Evolutionary conservation across 2,329 filamentous ascomycete genomes (phyloP), one percentile per base, ranked within the genome.

Genomic region (Trichoderma atroviride): DNA sequence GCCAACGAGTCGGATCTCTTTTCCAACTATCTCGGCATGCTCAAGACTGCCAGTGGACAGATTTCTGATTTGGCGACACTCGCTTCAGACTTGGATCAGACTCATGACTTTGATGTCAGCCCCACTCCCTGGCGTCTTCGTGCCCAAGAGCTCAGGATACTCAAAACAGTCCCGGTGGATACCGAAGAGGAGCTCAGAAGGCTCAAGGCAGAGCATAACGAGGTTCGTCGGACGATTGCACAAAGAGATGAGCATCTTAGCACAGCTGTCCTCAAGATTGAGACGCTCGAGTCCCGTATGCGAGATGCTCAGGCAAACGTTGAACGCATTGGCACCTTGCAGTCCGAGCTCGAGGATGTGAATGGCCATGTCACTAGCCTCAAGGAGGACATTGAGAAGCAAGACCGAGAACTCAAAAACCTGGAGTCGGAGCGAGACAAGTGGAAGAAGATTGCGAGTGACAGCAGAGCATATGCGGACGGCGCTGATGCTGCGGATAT

Each of bases 211-310:
- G 91, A 95, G 73, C 87, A 96, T 73, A 89, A 90, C 73, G 92
- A 95, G 75, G 89, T 91, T 24, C 91, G 92, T 4, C 89, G 91
- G 67, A 85, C 87, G 4, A 86, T 93, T 69, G 89, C 91, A 1
- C 86, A 90, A 72, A 89, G 91, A 71, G 93, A 97, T 73, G 92
- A 94, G 77, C 90, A 91, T 43, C 88, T 97, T 64, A 94, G 96
- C 78, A 95, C 96, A 70, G 87, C 92, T 29, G 88, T 91, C n/a
- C 91, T 97, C 74, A 94, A 96, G 79, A 97, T 97, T 74, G 95
- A 97, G 80, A 92, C 96, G 52, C 88, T 98, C 47, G 92, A 97
- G 79, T 92, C 92, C 9, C 87, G 93, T 69, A 94, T 96, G 90
- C 89, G 90, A 69, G 94, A 96, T 76, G 92, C 92, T 6, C 89